A percentile compares a stretch with the other conserved stretches of the same genome.
Evolutionary conservation across 2,329 filamentous ascomycete genomes (phyloP).

Genomic region (Diaporthe sp.): DNA sequence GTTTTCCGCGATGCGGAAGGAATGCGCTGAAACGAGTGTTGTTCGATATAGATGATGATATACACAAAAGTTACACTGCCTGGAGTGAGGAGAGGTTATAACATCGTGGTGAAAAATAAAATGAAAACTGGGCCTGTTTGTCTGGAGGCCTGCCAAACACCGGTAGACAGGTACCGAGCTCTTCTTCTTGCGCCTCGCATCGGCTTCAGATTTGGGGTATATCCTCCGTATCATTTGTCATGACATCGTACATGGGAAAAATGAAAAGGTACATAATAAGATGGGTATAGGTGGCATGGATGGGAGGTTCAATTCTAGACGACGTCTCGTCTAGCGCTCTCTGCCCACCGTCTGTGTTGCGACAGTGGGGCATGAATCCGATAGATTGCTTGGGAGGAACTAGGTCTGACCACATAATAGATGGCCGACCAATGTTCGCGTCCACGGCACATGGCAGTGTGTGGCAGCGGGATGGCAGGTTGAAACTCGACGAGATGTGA

Average conservation of each 20-base stretch:
- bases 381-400: conserved; percentile 21
- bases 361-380: conserved; percentile 2
- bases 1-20: not conserved
- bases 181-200: conserved; percentile 18
- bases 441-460: conserved; percentile 21
- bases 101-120: not conserved
- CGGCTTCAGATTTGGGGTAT: conserved; percentile 38
- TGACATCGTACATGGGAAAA: conserved; percentile 32
- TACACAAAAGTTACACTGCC: not conserved
- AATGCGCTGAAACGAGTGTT: conserved; percentile 20
- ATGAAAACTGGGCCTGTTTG: conserved; percentile 16
- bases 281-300: conserved; percentile 4
- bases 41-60: conserved; percentile 14
- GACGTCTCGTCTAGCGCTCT: not conserved
- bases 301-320: not conserved
- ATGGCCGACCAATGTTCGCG: not conserved
- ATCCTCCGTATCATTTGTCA: conserved; percentile 39
- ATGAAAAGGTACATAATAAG: not conserved
- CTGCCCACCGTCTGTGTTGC: not conserved
- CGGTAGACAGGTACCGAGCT: not conserved
- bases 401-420: conserved; percentile 6
- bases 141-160: conserved; percentile 19
- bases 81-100: not conserved
- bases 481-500: conserved; percentile 3
- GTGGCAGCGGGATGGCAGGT: not conserved